Base-by-base conservation (phyloP, 2,329 filamentous ascomycete species). In the Arachnopeziza araneosa region DNA sequence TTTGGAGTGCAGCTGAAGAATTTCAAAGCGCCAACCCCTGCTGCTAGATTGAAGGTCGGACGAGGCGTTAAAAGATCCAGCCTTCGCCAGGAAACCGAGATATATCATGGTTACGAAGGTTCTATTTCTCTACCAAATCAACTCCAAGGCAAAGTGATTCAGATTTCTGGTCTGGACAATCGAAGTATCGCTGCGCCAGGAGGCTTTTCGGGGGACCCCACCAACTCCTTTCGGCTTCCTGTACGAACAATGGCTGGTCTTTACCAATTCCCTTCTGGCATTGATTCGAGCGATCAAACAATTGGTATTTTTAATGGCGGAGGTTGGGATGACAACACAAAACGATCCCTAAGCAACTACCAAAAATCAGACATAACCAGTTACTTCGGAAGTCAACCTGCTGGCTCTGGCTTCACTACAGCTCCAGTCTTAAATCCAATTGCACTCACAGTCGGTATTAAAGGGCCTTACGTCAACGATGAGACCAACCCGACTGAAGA, bases 231-330 rank as follows among this genome's bases (percentile, higher is more conserved):
- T 26, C 24, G 24, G 24, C 52, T 54, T 24, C 52, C 30, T 19
- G 52, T 54, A 54, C 52, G 24, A 24, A 54, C 26, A 26, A 32
- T 54, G 17, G 52, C 52, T n/a, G 19, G 30, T n/a, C 12, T 54
- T 7, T 54, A 54, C n/a, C 24, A 54, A 24, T 54, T 54, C 52
- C 52, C 52, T 17, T 26, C 52, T 26, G 26, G 26, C n/a, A 54
- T 54, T 26, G 26, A 54, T 26, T 54, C 52, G 23, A 54, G 22
- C 52, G n/a, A 26, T 26, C 24, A 54, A 54, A 26, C 30, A 8
- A 26, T 54, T 54, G 52, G 52, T 26, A 30, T 54, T 24, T 54
- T 54, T 24, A 54, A 30, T n/a, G 52, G 52, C 52, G 52, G 52
- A 21, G 24, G 52, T 54, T 32, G 30, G 30, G 30, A 32, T 32